phyloP scores from a whole-genome alignment of 2,329 filamentous ascomycete species.

The Sporothrix globosa region DNA sequence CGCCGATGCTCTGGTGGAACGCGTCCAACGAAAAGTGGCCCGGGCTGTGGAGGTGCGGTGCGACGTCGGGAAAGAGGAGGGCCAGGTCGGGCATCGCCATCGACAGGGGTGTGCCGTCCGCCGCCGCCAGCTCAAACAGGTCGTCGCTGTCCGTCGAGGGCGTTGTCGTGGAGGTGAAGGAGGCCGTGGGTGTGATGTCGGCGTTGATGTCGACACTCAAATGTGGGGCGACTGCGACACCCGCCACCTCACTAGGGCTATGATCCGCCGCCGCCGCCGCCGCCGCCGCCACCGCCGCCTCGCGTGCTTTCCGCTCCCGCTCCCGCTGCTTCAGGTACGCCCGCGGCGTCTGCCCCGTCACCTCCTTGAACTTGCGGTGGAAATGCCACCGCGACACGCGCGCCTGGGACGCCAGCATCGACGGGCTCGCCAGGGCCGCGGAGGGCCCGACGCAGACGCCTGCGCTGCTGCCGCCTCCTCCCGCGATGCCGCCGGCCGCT shows the following conservation, averaged over 20 bases:
- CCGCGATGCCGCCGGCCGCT: slow-evolving; percentile 26
- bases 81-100: slow-evolving; percentile 8
- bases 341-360: slow-evolving; percentile 53
- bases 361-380: slow-evolving; percentile 61
- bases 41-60: background rate
- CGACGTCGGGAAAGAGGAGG: background rate
- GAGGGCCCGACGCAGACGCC: background rate
- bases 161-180: background rate
- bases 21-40: background rate
- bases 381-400: slow-evolving; percentile 62
- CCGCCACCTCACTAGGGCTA: too few species aligned
- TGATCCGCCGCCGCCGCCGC: too few species aligned
- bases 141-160: slow-evolving; percentile 2
- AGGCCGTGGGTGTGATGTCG: background rate
- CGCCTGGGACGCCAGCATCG: slow-evolving; percentile 51
- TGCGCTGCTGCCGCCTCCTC: slow-evolving; percentile 28
- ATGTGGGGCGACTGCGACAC: too few species aligned
- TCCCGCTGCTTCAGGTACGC: slow-evolving; percentile 40
- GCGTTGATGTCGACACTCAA: too few species aligned
- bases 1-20: background rate
- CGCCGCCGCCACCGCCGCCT: background rate
- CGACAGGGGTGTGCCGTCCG: background rate
- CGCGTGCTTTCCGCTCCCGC: background rate
- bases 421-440: slow-evolving; percentile 37
- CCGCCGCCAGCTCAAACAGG: background rate